Evolutionary conservation across 306 rosid species (phyloP), one percentile per base, ranked within the genome.

Genomic region (Cucurbita argyrosperma): DNA sequence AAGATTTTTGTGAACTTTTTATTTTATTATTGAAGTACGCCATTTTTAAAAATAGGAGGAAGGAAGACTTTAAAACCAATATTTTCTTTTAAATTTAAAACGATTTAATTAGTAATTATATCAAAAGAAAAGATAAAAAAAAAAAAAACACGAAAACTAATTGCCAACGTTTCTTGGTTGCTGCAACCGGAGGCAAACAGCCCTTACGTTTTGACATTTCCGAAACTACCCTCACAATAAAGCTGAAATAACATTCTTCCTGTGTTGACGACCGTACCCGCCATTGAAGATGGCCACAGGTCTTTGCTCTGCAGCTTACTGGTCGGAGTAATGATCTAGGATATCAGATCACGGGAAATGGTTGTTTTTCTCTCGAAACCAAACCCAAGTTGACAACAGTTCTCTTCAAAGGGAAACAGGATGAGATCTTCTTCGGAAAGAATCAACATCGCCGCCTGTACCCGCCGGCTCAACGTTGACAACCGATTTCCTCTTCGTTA

Each of bases 401-500:
- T 77, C 61, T 23, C 74, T 9, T 69, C 58, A 69, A 8, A 56
- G 40, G 13, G 55, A 21, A 57, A 7, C 64, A 76, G n/a, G 51
- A 92, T 88, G 97, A 88, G 79, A 88, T 76, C 85, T 67, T 83
- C 92, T 74, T 80, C 87, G 16, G 87, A 88, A 35, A 73, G 78
- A 74, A 86, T 93, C 63, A 85, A 85, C 86, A 83, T 93, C 74
- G 90, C 96, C 56, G 90, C 87, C 16, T 76, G 85, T 58, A 86
- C 98, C 69, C 96, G 82, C 83, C 83, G 76, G 55, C 82, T 89
- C 51, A 89, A 80, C 30, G 96, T 93, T 51, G 97, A 93, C 46
- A 84, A 93, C 64, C 85, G 96, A 72, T 89, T 93, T 79, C 70
- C 96, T 10, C 90, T 93, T 23, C 90, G 94, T 5, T 87, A 84